Evolutionary conservation across 202 grass and related monocot species (phyloP), one percentile per base, ranked within the genome.

Genomic region (Panicum hallii): DNA sequence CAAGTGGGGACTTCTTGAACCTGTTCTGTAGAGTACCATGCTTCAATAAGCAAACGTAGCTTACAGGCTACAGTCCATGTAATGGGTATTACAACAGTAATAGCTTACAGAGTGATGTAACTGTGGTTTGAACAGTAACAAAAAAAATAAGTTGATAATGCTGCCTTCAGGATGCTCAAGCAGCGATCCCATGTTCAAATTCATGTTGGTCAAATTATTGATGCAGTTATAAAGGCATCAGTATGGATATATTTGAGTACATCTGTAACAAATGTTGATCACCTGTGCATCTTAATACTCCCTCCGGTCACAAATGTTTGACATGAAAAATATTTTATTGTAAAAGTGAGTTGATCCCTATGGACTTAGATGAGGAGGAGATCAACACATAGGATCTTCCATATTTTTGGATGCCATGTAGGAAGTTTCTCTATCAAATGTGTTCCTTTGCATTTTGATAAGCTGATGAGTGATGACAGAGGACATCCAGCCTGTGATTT

Each of bases 41-140:
- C 38, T 66, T 75, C 20, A 83, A 83, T 74, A 83, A 83, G 6
- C 46, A 16, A 15, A 55, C 17, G 34, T 63, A 42, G 80, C 30
- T 5, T 32, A 42, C 19, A 53, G 30, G 23, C 13, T 38, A 38
- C 7, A 42, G 14, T 55, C 5, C 66, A 32, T 81, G 2, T 81
- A 70, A 26, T 68, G 79, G 54, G 41, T 23, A 14, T 47, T 45
- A 56, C 65, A 70, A 1, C 6, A 4, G 49, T 19, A 81, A 70
- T 32, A 58, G 58, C 2, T 30, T 70, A 41, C 32, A 32, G 14
- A 1, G 40, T 69, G 13, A 15, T 70, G 64, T 58, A 57, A 55
- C 0, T 12, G 28, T 13, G 5, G 41, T 75, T 43, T 40, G 17
- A 79, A 63, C 61, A 50, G 16, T 66, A 50, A 20, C 50, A 65